Conservation (phyloP, 371 early-diverging fungal genomes). For the Mortierella polycephala region DNA sequence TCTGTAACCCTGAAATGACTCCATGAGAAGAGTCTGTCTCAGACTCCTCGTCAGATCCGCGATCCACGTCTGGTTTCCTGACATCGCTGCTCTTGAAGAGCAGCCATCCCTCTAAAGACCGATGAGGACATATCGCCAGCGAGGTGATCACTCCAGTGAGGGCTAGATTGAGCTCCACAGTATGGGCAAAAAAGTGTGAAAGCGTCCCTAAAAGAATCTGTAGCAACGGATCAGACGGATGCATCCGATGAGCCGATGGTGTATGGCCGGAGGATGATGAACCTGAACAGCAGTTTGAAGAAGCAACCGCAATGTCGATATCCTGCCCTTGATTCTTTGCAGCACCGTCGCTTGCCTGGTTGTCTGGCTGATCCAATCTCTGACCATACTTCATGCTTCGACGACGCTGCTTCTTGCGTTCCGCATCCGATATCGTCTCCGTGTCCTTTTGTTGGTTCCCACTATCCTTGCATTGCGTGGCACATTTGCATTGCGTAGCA, state of each 20-base stretch:
- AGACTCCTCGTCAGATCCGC: constrained; percentile 32
- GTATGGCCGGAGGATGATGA: constrained; percentile 4
- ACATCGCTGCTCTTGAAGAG: constrained; percentile 72
- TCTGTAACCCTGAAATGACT: neutral
- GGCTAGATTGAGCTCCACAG: constrained; percentile 88
- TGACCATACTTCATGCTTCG: constrained; percentile 69
- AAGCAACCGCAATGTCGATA: neutral
- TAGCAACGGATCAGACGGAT: constrained; percentile 70
- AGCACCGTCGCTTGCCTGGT: constrained; percentile 5
- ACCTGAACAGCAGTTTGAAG: constrained; percentile 8
- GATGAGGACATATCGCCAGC: constrained; percentile 78
- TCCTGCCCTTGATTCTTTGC: constrained; percentile 7
- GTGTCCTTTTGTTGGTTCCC: neutral
- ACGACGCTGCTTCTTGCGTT: constrained; percentile 56
- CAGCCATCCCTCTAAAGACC: constrained; percentile 83
- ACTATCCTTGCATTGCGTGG: constrained; percentile 52
- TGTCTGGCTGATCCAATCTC: constrained; percentile 46
- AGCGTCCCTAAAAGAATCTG: constrained; percentile 70
- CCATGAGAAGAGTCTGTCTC: constrained; percentile 4
- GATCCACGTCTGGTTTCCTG: constrained; percentile 54
- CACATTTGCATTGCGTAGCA: constrained; percentile 61
- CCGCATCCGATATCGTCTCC: constrained; percentile 13
- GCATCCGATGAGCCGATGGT: constrained; percentile 61
- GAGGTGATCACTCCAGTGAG: constrained; percentile 89
- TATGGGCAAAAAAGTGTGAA: constrained; percentile 85